Evolutionary conservation across 192 early-diverging fungal species (phyloP).

Genomic region (Umbelopsis vinacea): DNA sequence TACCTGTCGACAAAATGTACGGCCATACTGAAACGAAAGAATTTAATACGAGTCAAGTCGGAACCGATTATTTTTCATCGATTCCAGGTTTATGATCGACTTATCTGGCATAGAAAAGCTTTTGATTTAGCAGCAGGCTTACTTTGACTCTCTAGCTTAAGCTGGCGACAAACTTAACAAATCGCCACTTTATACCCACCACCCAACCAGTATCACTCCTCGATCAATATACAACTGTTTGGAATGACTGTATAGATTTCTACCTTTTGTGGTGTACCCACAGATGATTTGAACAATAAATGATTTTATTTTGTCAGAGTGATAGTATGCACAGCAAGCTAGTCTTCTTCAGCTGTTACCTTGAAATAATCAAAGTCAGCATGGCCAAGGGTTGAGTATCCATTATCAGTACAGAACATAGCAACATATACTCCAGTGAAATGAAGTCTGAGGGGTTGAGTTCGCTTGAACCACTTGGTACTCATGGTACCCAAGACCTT

Average conservation of each 20-base stretch:
- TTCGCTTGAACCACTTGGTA: constrained; percentile 21
- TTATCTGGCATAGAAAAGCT: neutral
- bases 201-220: neutral
- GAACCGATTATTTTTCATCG: neutral
- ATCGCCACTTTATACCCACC: neutral
- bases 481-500: neutral
- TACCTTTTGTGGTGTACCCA: neutral
- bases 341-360: neutral
- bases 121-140: no score
- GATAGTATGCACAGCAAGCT: neutral
- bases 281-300: neutral
- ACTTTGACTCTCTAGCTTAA: no score
- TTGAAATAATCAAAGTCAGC: constrained; percentile 14
- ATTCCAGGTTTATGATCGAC: neutral
- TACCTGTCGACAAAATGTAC: constrained; percentile 6
- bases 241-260: neutral
- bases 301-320: neutral
- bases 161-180: neutral
- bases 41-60: neutral
- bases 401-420: constrained; percentile 10
- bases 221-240: neutral
- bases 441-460: neutral
- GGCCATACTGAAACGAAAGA: neutral
- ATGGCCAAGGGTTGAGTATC: neutral
- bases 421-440: constrained; percentile 13